phyloP scores from a whole-genome alignment of 495 filamentous ascomycete species.

The Podospora bellae-mahoneyi region DNA sequence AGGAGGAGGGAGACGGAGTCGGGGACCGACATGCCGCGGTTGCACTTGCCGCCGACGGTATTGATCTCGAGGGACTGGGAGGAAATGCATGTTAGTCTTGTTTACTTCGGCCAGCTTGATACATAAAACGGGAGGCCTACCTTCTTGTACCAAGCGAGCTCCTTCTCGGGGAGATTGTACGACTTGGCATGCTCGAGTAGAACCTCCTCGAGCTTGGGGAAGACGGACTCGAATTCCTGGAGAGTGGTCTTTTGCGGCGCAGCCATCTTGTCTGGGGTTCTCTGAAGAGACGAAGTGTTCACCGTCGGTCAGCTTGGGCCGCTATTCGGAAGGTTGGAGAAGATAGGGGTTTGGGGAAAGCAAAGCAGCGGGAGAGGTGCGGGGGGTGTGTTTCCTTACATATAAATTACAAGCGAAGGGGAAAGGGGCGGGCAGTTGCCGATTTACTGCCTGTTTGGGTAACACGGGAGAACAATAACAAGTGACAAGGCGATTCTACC shows the following conservation, averaged over 20 bases:
- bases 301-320: slow-evolving; percentile 2
- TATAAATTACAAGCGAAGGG: not conserved
- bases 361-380: not conserved
- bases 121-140: slow-evolving; percentile 45
- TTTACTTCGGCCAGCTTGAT: slow-evolving; percentile 11
- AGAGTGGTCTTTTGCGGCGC: slow-evolving; percentile 68
- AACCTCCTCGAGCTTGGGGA: slow-evolving; percentile 74
- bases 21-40: slow-evolving; percentile 95
- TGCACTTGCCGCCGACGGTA: slow-evolving; percentile 91
- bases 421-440: not conserved
- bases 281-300: not conserved
- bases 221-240: slow-evolving; percentile 83
- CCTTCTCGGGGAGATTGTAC: slow-evolving; percentile 78
- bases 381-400: not conserved
- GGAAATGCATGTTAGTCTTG: slow-evolving; percentile 22
- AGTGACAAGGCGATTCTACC: not conserved
- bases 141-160: slow-evolving; percentile 82
- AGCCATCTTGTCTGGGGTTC: not conserved
- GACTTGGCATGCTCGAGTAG: slow-evolving; percentile 68
- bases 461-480: not conserved
- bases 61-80: slow-evolving; percentile 75
- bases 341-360: not conserved
- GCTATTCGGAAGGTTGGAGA: slow-evolving; percentile 4
- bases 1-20: slow-evolving; percentile 83
- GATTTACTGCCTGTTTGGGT: not conserved